Evolutionary conservation across 169 alveolate genomes (phyloP), one percentile per base, ranked within the genome.

Genomic region (Cryptosporidium parvum): DNA sequence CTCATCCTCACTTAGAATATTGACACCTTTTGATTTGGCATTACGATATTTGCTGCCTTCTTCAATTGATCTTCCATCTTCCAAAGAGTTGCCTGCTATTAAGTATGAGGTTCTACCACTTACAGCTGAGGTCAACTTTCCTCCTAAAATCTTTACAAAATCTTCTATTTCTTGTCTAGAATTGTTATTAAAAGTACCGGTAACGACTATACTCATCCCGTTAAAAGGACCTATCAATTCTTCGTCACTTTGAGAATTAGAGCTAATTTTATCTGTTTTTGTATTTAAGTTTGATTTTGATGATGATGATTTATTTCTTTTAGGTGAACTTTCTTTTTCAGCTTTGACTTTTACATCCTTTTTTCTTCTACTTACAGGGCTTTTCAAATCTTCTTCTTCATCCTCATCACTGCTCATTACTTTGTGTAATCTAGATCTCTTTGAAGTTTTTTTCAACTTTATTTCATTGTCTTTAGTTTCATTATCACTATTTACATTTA

Each of bases 21-120:
- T 62, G 44, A 67, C 59, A 70, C 95, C 93, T 33, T 87, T 75
- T 84, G 95, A 75, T 45, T 56, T 70, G 21, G 98, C 98, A 85
- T 93, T 93, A 69, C 92, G 92, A 89, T 96, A 97, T 92, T 98
- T 98, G 21, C 91, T 85, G 4, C 99, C 99, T 61, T 94, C 93
- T 29, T 86, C 91, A 70, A 84, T 95, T 35, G 92, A 92, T 61
- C 99, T 92, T n/a, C 99, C 99, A 92, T 98, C 99, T 87, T 98
- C 99, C 48, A 98, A 92, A 56, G 91, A 91, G 31, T 93, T 94
- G 0, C 99, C 99, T 73, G 94, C 96, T 10, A 98, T 95, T 75
- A 98, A 92, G 84, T 93, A 96, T 70, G 95, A 93, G 0, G 99
- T 97, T 75, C 92, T 93, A 3, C 97, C 95, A 84, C 97, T 94